Evolutionary conservation across 768 basidiomycete species (phyloP).

Genomic region (Piloderma croceum): DNA sequence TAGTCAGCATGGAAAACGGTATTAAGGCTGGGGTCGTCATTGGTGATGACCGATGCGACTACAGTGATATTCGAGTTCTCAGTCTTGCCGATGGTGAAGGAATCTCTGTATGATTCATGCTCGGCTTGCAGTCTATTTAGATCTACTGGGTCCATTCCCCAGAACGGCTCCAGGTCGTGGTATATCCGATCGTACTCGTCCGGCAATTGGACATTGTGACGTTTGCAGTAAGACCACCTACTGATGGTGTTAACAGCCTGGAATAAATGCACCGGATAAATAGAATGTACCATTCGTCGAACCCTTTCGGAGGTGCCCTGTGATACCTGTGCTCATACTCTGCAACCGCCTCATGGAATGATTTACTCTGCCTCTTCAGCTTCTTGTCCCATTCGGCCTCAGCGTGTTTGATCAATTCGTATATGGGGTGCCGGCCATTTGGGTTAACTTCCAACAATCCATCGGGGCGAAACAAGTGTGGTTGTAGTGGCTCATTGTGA

Average conservation of each 20-base stretch:
- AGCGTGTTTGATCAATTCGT: slow-evolving; percentile 34
- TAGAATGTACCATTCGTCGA: slow-evolving; percentile 38
- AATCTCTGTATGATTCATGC: slow-evolving; percentile 26
- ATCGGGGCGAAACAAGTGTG: slow-evolving; percentile 16
- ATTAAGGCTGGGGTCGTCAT: too few relatives aligned
- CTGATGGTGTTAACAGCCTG: too few relatives aligned
- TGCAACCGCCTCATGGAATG: slow-evolving; percentile 32
- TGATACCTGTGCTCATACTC: slow-evolving; percentile 36
- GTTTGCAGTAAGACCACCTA: slow-evolving; percentile 43
- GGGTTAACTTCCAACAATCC: slow-evolving; percentile 34
- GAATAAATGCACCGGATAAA: too few relatives aligned
- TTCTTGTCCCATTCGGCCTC: slow-evolving; percentile 36
- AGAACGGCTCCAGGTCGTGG: slow-evolving; percentile 38
- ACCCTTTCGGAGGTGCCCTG: slow-evolving; percentile 37
- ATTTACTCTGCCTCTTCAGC: slow-evolving; percentile 30
- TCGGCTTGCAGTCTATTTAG: slow-evolving; percentile 23
- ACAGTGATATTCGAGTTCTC: slow-evolving; percentile 5
- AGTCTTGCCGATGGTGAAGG: slow-evolving; percentile 31
- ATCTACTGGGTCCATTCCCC: slow-evolving; percentile 33
- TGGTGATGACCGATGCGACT: too few relatives aligned
- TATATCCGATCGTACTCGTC: slow-evolving; percentile 53
- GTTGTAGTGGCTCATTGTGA: too few relatives aligned
- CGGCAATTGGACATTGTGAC: slow-evolving; percentile 41
- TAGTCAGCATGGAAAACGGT: neutral
- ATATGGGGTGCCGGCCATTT: slow-evolving; percentile 38